phyloP scores from a whole-genome alignment of 192 early-diverging fungal genomes.

The Thamnidium elegans region DNA sequence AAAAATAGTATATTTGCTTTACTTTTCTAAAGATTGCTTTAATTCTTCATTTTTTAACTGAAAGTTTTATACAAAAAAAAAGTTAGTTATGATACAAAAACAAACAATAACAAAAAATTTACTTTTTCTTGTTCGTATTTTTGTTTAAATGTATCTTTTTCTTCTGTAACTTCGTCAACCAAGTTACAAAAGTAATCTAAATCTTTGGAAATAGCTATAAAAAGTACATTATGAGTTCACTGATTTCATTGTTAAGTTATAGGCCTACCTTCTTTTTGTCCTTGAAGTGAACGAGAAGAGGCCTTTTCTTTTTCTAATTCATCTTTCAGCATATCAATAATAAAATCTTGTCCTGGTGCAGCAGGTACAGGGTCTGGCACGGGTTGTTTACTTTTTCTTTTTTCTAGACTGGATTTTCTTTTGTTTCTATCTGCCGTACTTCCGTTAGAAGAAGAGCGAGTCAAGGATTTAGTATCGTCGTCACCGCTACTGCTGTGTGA shows the following conservation, averaged over 20 bases:
- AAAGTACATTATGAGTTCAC: too few relatives aligned
- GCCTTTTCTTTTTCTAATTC: slow-evolving; percentile 20
- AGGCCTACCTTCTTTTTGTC: slow-evolving; percentile 32
- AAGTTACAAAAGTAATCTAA: slow-evolving; percentile 31
- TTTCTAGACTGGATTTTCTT: neutral
- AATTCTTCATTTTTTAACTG: slow-evolving; percentile 5
- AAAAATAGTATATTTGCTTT: neutral
- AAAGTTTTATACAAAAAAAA: too few relatives aligned
- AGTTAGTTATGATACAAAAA: neutral
- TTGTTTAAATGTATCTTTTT: slow-evolving; percentile 20
- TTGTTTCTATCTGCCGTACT: neutral
- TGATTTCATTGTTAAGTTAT: too few relatives aligned
- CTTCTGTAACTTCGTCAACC: slow-evolving; percentile 28
- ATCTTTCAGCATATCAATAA: slow-evolving; percentile 2
- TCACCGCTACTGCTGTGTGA: neutral
- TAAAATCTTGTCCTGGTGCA: slow-evolving; percentile 1
- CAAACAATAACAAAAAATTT: neutral
- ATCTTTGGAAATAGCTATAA: slow-evolving; percentile 31
- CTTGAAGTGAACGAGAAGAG: slow-evolving; percentile 23
- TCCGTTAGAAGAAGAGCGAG: slow-evolving; percentile 10
- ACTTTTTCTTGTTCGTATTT: slow-evolving; percentile 34
- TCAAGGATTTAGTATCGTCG: neutral
- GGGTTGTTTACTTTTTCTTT: neutral
- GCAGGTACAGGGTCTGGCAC: neutral
- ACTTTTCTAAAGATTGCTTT: neutral